phyloP scores from a whole-genome alignment of 106 monocot genomes.

The Dendrobium chrysotoxum region DNA sequence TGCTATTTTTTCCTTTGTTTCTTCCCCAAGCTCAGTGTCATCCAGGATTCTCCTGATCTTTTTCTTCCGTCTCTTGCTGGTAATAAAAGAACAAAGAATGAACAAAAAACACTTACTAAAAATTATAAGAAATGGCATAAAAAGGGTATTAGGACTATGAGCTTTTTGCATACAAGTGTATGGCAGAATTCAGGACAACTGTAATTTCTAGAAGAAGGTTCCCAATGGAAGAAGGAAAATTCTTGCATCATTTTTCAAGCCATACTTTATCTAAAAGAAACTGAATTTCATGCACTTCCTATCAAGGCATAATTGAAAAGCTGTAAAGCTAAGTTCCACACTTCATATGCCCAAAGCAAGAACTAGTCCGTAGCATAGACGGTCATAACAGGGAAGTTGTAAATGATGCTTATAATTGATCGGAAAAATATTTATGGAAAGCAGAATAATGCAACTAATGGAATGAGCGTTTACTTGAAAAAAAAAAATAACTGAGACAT shows the following conservation, averaged over 20 bases:
- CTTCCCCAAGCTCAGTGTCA: constrained; percentile 89
- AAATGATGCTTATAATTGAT: neutral
- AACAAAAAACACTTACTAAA: neutral
- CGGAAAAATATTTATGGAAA: neutral
- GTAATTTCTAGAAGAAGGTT: neutral
- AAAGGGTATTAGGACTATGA: neutral
- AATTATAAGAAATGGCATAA: neutral
- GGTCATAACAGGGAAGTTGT: neutral
- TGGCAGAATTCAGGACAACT: neutral
- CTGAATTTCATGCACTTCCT: neutral
- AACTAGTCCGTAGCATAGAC: neutral
- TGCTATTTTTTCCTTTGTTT: constrained; percentile 91
- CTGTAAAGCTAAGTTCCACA: neutral
- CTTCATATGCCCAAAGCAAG: neutral
- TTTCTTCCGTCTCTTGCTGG: constrained; percentile 57
- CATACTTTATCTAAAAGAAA: neutral
- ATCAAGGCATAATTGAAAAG: neutral
- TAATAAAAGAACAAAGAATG: constrained; percentile 19
- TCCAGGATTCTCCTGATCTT: constrained; percentile 93
- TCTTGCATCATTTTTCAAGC: neutral
- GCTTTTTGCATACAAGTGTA: neutral
- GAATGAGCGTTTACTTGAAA: neutral
- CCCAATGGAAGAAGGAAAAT: neutral
- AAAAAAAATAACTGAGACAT: neutral
- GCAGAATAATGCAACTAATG: neutral